A percentile compares a stretch with the other conserved stretches of the same genome.
Conservation (phyloP, 1,139 yeast species). For the Torulaspora pretoriensis region DNA sequence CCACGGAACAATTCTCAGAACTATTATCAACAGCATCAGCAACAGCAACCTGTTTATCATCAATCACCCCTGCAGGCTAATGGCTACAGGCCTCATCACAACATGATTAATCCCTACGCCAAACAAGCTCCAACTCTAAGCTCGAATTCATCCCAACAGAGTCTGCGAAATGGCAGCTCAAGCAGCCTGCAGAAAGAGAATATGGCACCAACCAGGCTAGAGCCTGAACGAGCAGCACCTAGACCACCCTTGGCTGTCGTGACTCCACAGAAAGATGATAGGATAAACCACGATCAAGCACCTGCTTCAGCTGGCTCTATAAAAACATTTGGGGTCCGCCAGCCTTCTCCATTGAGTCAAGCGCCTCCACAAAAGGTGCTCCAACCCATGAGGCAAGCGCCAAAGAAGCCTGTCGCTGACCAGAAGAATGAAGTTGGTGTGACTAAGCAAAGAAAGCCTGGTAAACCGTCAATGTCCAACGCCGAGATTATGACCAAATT, state of each 20-base stretch:
- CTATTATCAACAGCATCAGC: slow-evolving; percentile 22
- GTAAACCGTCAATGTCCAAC: slow-evolving; percentile 72
- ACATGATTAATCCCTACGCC: slow-evolving; percentile 31
- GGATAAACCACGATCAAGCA: slow-evolving; percentile 11
- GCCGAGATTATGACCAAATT: slow-evolving; percentile 81
- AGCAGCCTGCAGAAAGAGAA: slow-evolving; percentile 8
- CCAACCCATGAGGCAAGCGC: slow-evolving; percentile 36
- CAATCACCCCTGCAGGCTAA: slow-evolving; percentile 15
- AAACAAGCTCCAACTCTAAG: slow-evolving; percentile 13
- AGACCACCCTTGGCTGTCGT: slow-evolving; percentile 25
- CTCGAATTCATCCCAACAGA: slow-evolving; percentile 7
- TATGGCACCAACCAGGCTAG: slow-evolving; percentile 25
- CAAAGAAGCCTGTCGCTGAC: slow-evolving; percentile 35
- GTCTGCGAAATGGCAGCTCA: slow-evolving; percentile 6
- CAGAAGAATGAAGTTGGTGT: slow-evolving; percentile 32
- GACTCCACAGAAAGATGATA: slow-evolving; percentile 31
- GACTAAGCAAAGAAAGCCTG: slow-evolving; percentile 51
- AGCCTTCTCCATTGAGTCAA: slow-evolving; percentile 5
- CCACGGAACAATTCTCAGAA: slow-evolving; percentile 10
- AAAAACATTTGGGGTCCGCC: neutral
- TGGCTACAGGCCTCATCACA: slow-evolving; percentile 28
- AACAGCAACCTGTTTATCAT: slow-evolving; percentile 27
- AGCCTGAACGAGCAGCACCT: slow-evolving; percentile 24
- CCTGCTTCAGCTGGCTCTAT: neutral
- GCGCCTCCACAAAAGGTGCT: slow-evolving; percentile 27